phyloP scores from a whole-genome alignment of 139 green algal species.

The Choricystis sp. region DNA sequence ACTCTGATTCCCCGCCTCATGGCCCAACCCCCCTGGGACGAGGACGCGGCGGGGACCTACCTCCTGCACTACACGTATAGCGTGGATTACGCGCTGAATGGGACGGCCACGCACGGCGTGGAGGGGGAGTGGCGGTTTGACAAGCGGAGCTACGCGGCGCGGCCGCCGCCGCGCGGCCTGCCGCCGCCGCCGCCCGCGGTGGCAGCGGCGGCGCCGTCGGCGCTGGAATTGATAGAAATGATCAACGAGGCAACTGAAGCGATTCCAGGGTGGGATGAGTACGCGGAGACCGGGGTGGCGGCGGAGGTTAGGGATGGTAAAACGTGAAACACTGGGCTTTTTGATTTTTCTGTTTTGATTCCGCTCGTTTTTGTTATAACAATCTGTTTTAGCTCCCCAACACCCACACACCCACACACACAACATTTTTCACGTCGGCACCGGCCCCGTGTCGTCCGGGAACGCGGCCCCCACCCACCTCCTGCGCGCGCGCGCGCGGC shows the following conservation, averaged over 20 bases:
- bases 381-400: too few species aligned
- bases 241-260: background rate
- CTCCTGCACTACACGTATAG: conserved; percentile 97
- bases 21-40: conserved; percentile 83
- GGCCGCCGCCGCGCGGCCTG: conserved; percentile 30
- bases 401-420: too few species aligned
- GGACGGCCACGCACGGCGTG: background rate
- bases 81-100: conserved; percentile 54
- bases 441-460: too few species aligned
- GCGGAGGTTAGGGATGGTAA: background rate
- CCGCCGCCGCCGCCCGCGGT: background rate
- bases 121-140: conserved; percentile 91
- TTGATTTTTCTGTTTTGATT: too few species aligned
- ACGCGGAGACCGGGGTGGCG: background rate
- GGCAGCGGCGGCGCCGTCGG: background rate
- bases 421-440: too few species aligned
- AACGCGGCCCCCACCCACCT: background rate
- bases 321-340: too few species aligned
- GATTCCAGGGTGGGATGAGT: background rate
- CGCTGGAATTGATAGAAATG: background rate
- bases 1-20: conserved; percentile 17
- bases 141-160: conserved; percentile 64
- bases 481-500: background rate
- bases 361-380: background rate
- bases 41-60: conserved; percentile 33